These are phyloP conservation scores for Rhizophora apiculata DNA, from an alignment of 345 rosid species.

Conservation along the genomic window DNA sequence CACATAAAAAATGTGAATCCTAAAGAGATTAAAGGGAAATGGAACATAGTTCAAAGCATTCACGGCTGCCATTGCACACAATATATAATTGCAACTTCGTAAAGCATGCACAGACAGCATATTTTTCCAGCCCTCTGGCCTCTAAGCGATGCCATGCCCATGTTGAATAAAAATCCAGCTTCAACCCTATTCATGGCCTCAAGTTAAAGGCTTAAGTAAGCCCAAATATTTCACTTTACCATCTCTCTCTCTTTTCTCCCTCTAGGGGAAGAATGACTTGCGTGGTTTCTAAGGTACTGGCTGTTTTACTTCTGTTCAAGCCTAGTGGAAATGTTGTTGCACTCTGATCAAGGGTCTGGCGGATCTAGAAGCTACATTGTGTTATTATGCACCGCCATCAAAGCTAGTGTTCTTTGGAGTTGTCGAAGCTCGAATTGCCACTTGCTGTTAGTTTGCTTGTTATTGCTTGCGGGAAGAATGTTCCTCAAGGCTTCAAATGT, in stretches of 20 bases:
- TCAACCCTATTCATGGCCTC: background rate
- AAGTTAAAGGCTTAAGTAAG: background rate
- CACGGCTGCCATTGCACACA: too few species aligned
- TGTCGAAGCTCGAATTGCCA: slow-evolving; percentile 7
- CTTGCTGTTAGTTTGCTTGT: slow-evolving; percentile 38
- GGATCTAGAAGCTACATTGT: slow-evolving; percentile 69
- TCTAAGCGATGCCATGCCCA: background rate
- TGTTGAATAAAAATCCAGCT: background rate
- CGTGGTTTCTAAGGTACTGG: slow-evolving; percentile 6
- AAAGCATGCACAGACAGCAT: background rate
- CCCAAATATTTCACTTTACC: background rate
- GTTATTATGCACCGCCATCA: slow-evolving; percentile 64
- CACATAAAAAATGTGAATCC: background rate
- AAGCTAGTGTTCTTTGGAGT: slow-evolving; percentile 41
- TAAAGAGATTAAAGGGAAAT: background rate
- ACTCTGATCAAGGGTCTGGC: slow-evolving; percentile 59
- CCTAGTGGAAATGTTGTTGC: slow-evolving; percentile 82
- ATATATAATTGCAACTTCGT: too few species aligned
- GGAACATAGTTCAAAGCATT: background rate
- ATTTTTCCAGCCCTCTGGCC: background rate
- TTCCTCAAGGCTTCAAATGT: slow-evolving; percentile 52
- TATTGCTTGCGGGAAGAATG: slow-evolving; percentile 48
- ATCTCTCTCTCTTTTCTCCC: background rate
- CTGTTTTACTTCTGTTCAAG: slow-evolving; percentile 34
- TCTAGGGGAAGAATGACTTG: slow-evolving; percentile 16